Conservation (phyloP, 2,329 filamentous ascomycete species). For the Calonectria pseudoturangicola region DNA sequence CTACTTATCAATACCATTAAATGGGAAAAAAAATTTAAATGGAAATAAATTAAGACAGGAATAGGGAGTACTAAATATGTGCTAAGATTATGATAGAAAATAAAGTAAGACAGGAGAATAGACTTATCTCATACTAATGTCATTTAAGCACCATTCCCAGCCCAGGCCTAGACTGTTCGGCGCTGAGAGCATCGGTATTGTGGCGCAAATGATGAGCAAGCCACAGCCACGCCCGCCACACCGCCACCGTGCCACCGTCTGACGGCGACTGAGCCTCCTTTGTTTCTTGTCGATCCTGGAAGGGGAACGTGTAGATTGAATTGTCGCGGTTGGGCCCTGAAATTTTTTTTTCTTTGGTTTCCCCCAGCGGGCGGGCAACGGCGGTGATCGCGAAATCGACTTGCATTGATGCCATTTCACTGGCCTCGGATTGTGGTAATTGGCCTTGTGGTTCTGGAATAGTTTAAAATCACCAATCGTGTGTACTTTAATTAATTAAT, state of each 20-base stretch:
- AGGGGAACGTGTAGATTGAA: conserved; percentile 12
- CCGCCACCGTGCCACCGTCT: neutral
- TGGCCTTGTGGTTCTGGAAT: conserved; percentile 3
- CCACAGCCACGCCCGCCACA: neutral
- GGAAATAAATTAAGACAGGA: no score
- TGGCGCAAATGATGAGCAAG: neutral
- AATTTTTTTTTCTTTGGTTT: neutral
- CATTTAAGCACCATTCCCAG: no score
- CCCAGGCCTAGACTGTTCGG: neutral
- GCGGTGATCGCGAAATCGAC: neutral
- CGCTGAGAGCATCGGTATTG: neutral
- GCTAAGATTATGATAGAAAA: no score
- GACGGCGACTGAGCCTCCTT: neutral
- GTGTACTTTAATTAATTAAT: conserved; percentile 23
- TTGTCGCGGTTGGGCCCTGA: conserved; percentile 5
- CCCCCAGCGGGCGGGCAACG: neutral
- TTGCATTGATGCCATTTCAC: neutral
- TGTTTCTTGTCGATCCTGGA: neutral
- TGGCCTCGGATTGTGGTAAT: neutral
- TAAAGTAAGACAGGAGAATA: no score
- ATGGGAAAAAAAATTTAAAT: no score
- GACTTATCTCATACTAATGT: no score
- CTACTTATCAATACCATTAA: no score
- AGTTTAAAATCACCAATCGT: neutral
- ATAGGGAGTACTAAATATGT: no score